These are phyloP conservation scores for Clarireedia sp. DNA, from an alignment of 2,329 filamentous ascomycete genomes.

Conservation along the genomic window DNA sequence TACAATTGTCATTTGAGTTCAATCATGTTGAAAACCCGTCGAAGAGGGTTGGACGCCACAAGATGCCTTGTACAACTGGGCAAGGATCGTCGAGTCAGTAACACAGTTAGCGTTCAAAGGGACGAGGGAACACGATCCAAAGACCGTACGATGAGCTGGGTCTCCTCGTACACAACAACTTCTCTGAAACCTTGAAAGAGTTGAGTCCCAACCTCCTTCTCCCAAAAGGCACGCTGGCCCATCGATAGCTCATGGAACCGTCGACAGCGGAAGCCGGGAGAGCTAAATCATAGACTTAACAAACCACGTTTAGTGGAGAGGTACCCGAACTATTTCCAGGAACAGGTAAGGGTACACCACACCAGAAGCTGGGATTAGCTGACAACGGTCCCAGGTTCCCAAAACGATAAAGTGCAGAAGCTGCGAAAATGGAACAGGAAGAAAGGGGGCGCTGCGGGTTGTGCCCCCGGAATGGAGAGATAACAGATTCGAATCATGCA, in stretches of 20 bases:
- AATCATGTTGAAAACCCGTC: not conserved
- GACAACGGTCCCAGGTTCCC: not conserved
- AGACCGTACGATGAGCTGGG: not conserved
- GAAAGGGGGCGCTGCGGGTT: conserved; percentile 6
- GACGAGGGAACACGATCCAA: not conserved
- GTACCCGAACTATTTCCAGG: conserved; percentile 17
- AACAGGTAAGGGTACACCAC: conserved; percentile 2
- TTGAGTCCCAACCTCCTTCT: conserved; percentile 4
- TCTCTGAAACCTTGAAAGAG: not conserved
- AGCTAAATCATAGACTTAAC: conserved; percentile 10
- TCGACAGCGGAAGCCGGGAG: conserved; percentile 15
- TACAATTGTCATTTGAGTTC: not conserved
- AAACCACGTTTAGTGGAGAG: conserved; percentile 13
- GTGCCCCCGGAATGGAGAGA: not conserved
- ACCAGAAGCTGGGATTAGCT: not conserved
- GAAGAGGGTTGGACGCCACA: too few relatives aligned
- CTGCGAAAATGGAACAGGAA: conserved; percentile 5
- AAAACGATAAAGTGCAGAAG: not conserved
- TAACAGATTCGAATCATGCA: not conserved
- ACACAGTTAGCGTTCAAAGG: too few relatives aligned
- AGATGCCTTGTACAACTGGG: too few relatives aligned
- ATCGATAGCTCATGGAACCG: conserved; percentile 6
- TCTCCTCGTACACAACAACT: not conserved
- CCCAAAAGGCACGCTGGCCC: conserved; percentile 11
- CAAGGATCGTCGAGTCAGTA: too few relatives aligned